These are phyloP conservation scores for Rhizomucor pusillus DNA, from an alignment of 371 early-diverging fungal genomes.

Conservation along the genomic window DNA sequence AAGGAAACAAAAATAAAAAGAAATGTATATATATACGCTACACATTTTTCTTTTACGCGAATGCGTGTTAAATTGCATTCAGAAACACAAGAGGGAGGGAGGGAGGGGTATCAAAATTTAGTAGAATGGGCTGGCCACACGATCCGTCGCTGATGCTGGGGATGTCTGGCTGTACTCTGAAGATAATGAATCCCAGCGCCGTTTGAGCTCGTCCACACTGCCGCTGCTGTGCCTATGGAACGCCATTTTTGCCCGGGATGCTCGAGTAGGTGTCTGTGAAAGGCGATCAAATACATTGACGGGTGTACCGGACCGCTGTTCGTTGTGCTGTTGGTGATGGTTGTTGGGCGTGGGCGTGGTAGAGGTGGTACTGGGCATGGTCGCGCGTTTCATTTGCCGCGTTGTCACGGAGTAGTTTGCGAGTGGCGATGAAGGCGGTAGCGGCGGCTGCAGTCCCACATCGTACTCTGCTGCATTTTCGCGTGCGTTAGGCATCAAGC, in stretches of 20 bases:
- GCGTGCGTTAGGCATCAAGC: constrained; percentile 6
- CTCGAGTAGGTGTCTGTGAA: constrained; percentile 43
- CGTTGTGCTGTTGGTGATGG: too few species aligned
- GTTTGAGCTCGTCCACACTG: constrained; percentile 23
- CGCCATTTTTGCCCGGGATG: constrained; percentile 43
- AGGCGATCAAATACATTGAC: constrained; percentile 45
- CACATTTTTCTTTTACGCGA: too few species aligned
- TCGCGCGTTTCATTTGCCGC: constrained; percentile 8
- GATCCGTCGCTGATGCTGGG: not conserved
- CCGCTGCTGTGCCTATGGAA: constrained; percentile 23
- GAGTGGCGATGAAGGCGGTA: constrained; percentile 21
- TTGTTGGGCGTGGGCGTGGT: too few species aligned
- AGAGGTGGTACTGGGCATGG: constrained; percentile 1
- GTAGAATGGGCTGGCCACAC: constrained; percentile 6
- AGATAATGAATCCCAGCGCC: constrained; percentile 12
- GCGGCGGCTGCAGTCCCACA: constrained; percentile 6
- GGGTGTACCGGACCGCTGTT: constrained; percentile 22
- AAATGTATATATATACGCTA: too few species aligned
- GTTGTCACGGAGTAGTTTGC: constrained; percentile 11
- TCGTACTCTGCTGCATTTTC: not conserved
- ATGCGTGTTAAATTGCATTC: too few species aligned
- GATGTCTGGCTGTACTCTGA: not conserved
- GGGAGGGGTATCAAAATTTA: not conserved
- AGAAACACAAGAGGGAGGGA: too few species aligned
- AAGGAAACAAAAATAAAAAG: too few species aligned